These are phyloP conservation scores for Acrocalymma vagum DNA, from an alignment of 2,329 filamentous ascomycete genomes.

Conservation along the genomic window DNA sequence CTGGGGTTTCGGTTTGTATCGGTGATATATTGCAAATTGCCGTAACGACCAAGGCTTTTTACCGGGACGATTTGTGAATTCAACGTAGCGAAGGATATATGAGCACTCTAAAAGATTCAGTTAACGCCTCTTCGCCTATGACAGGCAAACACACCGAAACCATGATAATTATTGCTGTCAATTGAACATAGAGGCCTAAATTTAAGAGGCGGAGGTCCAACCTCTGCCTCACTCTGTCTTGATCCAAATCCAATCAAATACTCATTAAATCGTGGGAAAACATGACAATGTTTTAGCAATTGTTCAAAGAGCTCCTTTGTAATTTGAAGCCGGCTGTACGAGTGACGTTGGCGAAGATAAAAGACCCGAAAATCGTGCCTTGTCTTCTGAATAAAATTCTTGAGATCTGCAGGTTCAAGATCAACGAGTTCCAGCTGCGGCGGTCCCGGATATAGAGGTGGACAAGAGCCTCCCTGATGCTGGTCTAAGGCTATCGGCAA, in stretches of 20 bases:
- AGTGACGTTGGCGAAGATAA: slow-evolving; percentile 26
- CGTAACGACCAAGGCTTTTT: slow-evolving; percentile 17
- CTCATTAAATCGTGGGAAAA: slow-evolving; percentile 28
- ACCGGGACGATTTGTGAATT: slow-evolving; percentile 14
- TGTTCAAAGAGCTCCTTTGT: slow-evolving; percentile 23
- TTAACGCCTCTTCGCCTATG: neutral
- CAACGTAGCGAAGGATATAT: slow-evolving; percentile 17
- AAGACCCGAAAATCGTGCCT: slow-evolving; percentile 26
- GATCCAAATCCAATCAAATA: slow-evolving; percentile 23
- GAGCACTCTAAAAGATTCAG: slow-evolving; percentile 8
- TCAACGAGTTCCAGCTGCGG: slow-evolving; percentile 13
- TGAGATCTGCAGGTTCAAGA: slow-evolving; percentile 6
- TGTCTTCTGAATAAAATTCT: slow-evolving; percentile 13
- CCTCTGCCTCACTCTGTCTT: slow-evolving; percentile 20
- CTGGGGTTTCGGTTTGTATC: slow-evolving; percentile 1
- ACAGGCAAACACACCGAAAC: slow-evolving; percentile 19
- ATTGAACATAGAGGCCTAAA: slow-evolving; percentile 15
- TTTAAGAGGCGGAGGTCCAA: slow-evolving; percentile 26
- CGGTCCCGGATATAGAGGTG: slow-evolving; percentile 20
- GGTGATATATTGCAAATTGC: slow-evolving; percentile 18
- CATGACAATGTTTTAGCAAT: slow-evolving; percentile 17
- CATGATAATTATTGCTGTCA: slow-evolving; percentile 15
- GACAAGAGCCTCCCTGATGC: slow-evolving; percentile 11
- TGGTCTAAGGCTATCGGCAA: slow-evolving; percentile 16
- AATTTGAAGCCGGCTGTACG: slow-evolving; percentile 24